These are phyloP conservation scores for Coccinonectria pachysandricola DNA, from an alignment of 2,329 filamentous ascomycete genomes.

Conservation along the genomic window DNA sequence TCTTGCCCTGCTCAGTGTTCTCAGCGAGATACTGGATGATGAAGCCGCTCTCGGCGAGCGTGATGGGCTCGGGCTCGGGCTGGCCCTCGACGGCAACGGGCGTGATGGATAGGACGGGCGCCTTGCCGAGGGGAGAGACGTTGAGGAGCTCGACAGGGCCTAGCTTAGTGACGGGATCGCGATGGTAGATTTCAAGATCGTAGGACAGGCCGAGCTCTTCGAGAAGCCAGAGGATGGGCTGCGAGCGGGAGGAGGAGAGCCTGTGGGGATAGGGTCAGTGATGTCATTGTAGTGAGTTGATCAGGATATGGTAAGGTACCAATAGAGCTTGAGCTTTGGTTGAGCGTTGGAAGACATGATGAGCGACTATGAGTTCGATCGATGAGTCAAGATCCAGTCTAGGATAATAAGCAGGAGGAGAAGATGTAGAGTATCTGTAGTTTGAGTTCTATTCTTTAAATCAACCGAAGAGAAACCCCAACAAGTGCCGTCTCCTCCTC, in stretches of 20 bases:
- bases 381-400: no score
- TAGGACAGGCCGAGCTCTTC: slow-evolving; percentile 74
- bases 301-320: slow-evolving; percentile 30
- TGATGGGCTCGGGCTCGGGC: slow-evolving; percentile 31
- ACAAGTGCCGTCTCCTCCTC: no score
- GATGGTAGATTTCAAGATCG: slow-evolving; percentile 70
- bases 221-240: slow-evolving; percentile 76
- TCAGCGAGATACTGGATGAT: slow-evolving; percentile 78
- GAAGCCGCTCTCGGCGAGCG: slow-evolving; percentile 72
- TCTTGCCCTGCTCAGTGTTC: slow-evolving; percentile 37
- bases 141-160: slow-evolving; percentile 68
- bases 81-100: slow-evolving; percentile 20
- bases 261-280: no score
- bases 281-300: slow-evolving; percentile 1
- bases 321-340: slow-evolving; percentile 53
- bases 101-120: slow-evolving; percentile 63
- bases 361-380: no score
- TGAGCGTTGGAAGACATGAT: slow-evolving; percentile 22
- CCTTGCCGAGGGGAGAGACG: slow-evolving; percentile 79
- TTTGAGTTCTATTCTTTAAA: no score
- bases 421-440: no score
- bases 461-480: no score
- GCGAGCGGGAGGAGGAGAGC: slow-evolving; percentile 74
- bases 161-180: slow-evolving; percentile 47
- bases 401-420: no score